Evolutionary conservation across 1,284 basidiomycete species (phyloP).

Genomic region (Spongiforma sp.): DNA sequence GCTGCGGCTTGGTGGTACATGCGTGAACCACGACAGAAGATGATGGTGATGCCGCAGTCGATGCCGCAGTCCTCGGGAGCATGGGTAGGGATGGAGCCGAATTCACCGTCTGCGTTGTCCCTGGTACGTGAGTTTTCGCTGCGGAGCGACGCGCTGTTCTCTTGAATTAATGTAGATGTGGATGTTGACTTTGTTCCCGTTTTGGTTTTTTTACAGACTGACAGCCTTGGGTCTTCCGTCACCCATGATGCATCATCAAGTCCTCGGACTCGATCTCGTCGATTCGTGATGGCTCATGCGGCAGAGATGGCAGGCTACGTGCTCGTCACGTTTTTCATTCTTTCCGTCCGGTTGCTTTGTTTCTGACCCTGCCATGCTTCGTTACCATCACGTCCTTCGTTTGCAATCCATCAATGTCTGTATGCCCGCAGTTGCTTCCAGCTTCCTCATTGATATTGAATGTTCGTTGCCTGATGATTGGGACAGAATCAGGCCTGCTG

Average conservation of each 20-base stretch:
- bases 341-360: slow-evolving; percentile 28
- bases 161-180: too few relatives aligned
- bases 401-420: too few relatives aligned
- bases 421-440: too few relatives aligned
- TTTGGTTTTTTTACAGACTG: background rate
- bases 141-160: too few relatives aligned
- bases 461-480: too few relatives aligned
- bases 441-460: too few relatives aligned
- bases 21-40: slow-evolving; percentile 4
- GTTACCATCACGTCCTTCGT: too few relatives aligned
- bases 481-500: too few relatives aligned
- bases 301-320: slow-evolving; percentile 16
- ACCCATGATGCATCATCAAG: slow-evolving; percentile 3
- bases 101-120: background rate
- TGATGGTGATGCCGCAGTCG: too few relatives aligned
- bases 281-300: slow-evolving; percentile 8
- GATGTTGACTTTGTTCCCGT: too few relatives aligned
- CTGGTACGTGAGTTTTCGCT: slow-evolving; percentile 14
- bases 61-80: slow-evolving; percentile 5
- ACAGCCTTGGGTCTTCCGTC: background rate
- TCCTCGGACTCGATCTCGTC: slow-evolving; percentile 3
- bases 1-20: slow-evolving; percentile 10
- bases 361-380: slow-evolving; percentile 14
- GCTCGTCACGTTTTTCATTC: slow-evolving; percentile 18
- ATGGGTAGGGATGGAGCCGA: background rate